Conservation (phyloP, 352 stramenopile species). For the Globisporangium carolinianum region DNA sequence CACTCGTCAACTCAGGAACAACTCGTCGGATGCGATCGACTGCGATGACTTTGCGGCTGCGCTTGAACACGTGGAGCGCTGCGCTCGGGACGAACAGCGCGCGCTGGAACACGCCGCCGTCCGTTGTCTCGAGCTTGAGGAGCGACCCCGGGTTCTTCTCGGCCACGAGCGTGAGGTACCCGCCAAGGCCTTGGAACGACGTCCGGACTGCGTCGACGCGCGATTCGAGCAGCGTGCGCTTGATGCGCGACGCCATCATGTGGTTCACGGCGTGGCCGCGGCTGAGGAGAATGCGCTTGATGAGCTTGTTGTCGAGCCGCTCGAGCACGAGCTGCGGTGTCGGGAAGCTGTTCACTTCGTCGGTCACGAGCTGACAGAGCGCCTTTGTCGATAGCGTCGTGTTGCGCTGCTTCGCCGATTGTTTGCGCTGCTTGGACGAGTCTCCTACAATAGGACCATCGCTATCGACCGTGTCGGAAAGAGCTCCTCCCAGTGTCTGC, state of each 20-base stretch:
- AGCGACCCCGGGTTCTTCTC: slow-evolving; percentile 63
- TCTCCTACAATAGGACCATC: no score
- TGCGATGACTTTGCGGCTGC: slow-evolving; percentile 54
- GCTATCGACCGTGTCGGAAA: no score
- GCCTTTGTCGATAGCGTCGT: slow-evolving; percentile 77
- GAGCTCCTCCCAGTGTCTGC: no score
- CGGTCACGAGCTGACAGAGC: slow-evolving; percentile 64
- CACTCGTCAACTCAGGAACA: slow-evolving; percentile 12
- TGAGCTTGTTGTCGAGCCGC: slow-evolving; percentile 69
- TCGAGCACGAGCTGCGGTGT: slow-evolving; percentile 49
- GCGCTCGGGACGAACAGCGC: slow-evolving; percentile 53
- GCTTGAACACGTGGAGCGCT: slow-evolving; percentile 41
- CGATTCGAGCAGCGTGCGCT: slow-evolving; percentile 57
- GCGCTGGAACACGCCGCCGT: slow-evolving; percentile 49
- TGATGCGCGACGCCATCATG: slow-evolving; percentile 82
- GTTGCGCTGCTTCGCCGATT: slow-evolving; percentile 46
- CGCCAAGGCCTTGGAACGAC: slow-evolving; percentile 62
- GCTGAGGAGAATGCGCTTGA: slow-evolving; percentile 60
- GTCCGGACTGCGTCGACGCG: slow-evolving; percentile 44
- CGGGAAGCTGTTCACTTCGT: slow-evolving; percentile 60
- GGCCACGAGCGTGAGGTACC: slow-evolving; percentile 54
- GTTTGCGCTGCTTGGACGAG: background rate
- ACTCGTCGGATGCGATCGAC: slow-evolving; percentile 35
- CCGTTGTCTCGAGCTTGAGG: slow-evolving; percentile 41
- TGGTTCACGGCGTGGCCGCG: slow-evolving; percentile 74